Evolutionary conservation across 2,329 filamentous ascomycete genomes (phyloP).

Genomic region (Aspergillus flavus): DNA sequence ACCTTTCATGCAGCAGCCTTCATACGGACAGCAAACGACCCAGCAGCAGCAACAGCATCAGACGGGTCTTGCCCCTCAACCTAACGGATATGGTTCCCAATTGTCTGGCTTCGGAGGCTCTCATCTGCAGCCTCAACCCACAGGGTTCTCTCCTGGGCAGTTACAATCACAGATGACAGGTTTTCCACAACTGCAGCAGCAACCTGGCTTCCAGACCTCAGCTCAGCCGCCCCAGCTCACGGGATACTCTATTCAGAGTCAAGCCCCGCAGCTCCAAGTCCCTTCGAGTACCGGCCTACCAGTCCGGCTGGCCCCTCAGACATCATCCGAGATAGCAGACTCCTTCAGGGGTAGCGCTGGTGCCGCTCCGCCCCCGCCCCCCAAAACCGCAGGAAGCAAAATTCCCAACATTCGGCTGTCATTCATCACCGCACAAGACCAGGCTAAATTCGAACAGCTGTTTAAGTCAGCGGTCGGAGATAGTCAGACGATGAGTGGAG

Average conservation of each 20-base stretch:
- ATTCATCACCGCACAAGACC: constrained; percentile 93
- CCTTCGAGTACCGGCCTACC: constrained; percentile 51
- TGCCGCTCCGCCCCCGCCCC: constrained; percentile 62
- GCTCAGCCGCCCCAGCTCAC: constrained; percentile 65
- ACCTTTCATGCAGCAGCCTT: constrained; percentile 57
- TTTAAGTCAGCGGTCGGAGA: constrained; percentile 95
- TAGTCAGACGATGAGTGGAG: constrained; percentile 80
- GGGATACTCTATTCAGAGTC: constrained; percentile 53
- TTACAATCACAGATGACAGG: constrained; percentile 52
- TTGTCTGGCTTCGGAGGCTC: constrained; percentile 55
- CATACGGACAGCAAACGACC: constrained; percentile 49
- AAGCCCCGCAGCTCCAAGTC: constrained; percentile 38
- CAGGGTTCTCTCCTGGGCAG: constrained; percentile 61
- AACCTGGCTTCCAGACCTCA: constrained; percentile 44
- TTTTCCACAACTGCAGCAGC: constrained; percentile 52
- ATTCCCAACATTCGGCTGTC: constrained; percentile 94
- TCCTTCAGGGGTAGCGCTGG: constrained; percentile 58
- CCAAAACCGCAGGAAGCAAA: constrained; percentile 63
- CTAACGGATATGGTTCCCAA: constrained; percentile 58
- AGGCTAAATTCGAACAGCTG: constrained; percentile 94
- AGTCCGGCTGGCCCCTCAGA: constrained; percentile 60
- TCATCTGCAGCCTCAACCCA: constrained; percentile 67
- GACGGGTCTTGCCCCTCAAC: constrained; percentile 58
- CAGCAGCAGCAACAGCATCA: constrained; percentile 49
- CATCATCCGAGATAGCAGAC: constrained; percentile 65